A percentile compares a stretch with the other conserved stretches of the same genome.
Evolutionary conservation across 805 yeast genomes (phyloP).

Genomic region (Cyberlindnera subsufficiens): DNA sequence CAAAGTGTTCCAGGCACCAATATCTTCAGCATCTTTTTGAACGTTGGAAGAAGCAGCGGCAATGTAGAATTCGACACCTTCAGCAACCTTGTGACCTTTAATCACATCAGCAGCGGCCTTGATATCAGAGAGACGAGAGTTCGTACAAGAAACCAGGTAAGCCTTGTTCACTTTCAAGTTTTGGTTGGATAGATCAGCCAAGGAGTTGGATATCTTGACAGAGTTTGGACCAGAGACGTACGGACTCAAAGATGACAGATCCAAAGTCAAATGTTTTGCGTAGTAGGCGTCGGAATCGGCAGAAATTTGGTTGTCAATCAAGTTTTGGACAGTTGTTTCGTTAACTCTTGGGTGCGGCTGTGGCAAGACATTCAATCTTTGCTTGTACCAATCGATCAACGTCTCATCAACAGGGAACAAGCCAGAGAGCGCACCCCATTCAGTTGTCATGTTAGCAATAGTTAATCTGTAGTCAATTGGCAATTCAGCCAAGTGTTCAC

Average conservation of each 20-base stretch:
- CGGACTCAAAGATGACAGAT: constrained; percentile 76
- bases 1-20: constrained; percentile 89
- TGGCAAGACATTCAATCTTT: constrained; percentile 49
- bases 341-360: constrained; percentile 84
- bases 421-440: constrained; percentile 98
- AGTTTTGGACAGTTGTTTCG: constrained; percentile 44
- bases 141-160: constrained; percentile 95
- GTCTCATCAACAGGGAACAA: constrained; percentile 91
- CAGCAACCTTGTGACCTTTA: constrained; percentile 72
- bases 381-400: constrained; percentile 70
- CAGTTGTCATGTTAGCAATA: constrained; percentile 96
- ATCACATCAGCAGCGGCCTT: constrained; percentile 91
- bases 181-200: constrained; percentile 66
- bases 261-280: constrained; percentile 83
- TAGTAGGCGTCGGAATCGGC: constrained; percentile 80
- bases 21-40: constrained; percentile 84
- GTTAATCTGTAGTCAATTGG: constrained; percentile 84
- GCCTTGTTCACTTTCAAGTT: constrained; percentile 86
- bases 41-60: constrained; percentile 97
- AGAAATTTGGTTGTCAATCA: constrained; percentile 34
- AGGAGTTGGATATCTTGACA: constrained; percentile 82
- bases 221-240: constrained; percentile 96
- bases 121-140: constrained; percentile 87
- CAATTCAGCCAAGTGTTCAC: constrained; percentile 65
- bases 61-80: constrained; percentile 89